Base-by-base conservation (phyloP, 176 grass and related monocot genomes). In the Triticum turgidum region DNA sequence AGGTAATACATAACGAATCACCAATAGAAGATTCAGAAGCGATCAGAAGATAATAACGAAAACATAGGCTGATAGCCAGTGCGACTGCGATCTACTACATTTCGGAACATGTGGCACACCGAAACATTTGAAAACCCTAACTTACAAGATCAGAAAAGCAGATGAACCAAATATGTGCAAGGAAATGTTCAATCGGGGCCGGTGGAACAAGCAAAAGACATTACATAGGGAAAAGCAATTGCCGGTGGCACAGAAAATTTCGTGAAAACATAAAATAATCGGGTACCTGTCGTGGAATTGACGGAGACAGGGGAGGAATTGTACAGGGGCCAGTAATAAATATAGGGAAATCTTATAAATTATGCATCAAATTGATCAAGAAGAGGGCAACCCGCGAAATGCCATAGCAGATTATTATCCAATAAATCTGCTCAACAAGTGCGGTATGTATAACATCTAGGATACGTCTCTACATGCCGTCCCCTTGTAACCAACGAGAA, bases 191-290 rank as follows among this genome's bases (percentile, higher is more conserved):
- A 61, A 25, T 14, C 51, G 54, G 41, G 34, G 34, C 3, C 12
- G 18, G 32, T 21, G 10, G 29, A 56, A 65, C 68, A 66, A 84
- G 6, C 62, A 63, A 73, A 75, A 7, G 5, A 14, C 67, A 33
- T 5, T 76, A 14, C 44, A 47, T 32, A 32, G 32, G 32, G 32
- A 32, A 32, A 32, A 32, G 32, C 32, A 32, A 32, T 32, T 32
- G 32, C 32, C 32, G 32, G 32, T 32, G 32, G 41, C 17, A n/a
- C 64, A 69, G 33, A 11, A 35, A 38, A 73, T 9, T 74, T 17
- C 22, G 71, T 74, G 18, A 54, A 66, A 27, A 79, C 82, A 85
- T 44, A 66, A 52, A 54, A 29, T 44, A 61, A 76, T 7, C 78
- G 2, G 2, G 25, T n/a, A 11, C 12, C 17, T 25, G 10, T 14